Evolutionary conservation across 768 basidiomycete genomes (phyloP), one percentile per base, ranked within the genome.

Genomic region (Pleurotus giganteus): DNA sequence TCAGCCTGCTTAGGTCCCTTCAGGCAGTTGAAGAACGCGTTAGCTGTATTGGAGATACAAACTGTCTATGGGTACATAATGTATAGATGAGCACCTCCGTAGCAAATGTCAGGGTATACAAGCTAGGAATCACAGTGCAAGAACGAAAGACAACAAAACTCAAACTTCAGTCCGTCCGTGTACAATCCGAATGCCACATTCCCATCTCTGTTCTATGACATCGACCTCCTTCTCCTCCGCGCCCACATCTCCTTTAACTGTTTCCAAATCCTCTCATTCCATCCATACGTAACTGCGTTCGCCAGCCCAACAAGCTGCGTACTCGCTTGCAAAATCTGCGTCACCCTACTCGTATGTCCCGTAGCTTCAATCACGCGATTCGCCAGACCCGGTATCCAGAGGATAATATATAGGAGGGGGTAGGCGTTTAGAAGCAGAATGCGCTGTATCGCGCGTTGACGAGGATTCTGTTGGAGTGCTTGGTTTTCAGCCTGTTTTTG

Each of bases 311-410:
- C 44, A 27, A 45, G 26, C 26, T 45, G 44, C 21, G 44, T 45
- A 19, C 23, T 45, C 19, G 44, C 21, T 17, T 45, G 44, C 26
- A 45, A 26, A 23, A 27, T 45, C 44, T 45, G 44, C 26, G 44
- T 26, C 21, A 45, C 44, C 9, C 44, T 17, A 27, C 4, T 45
- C 19, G 21, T 45, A 19, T 45, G 44, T 2, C 44, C 44, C 8
- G 19, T 45, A 12, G 44, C 44, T 19, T 45, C 44, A 45, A 45
- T 17, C 6, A 45, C 7, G 4, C 44, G 21, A 45, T 45, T 7
- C 23, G 44, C 44, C 26, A 45, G 26, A 24, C 44, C 44, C 26
- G 44, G 44, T 45, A 45, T 45, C 44, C 44, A 45, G 4, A 45
- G 27, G 6, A 45, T 26, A 11, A 45, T 45, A 19, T 45, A 45